These are phyloP conservation scores for Polysphondylium violaceum DNA, from an alignment of 78 protist genomes.

Conservation along the genomic window DNA sequence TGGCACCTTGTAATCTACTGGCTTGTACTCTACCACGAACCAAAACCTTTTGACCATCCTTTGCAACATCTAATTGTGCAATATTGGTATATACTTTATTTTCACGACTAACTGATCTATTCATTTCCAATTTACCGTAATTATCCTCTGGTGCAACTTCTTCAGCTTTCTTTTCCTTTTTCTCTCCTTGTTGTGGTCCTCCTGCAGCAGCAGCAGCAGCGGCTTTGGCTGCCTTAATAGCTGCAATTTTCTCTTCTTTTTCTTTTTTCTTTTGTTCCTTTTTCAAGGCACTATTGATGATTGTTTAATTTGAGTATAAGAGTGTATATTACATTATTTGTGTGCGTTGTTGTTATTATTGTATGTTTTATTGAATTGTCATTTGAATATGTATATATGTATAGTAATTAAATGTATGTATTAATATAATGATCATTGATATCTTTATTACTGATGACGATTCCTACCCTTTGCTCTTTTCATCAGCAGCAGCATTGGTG, in stretches of 20 bases:
- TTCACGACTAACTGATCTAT: neutral
- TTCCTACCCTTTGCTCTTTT: neutral
- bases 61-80: neutral
- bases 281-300: conserved; percentile 33
- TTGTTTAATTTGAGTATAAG: neutral
- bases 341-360: too few species aligned
- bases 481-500: neutral
- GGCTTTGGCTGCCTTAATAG: conserved; percentile 46
- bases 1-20: conserved; percentile 66
- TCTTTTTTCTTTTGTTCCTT: conserved; percentile 47
- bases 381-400: neutral
- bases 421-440: neutral
- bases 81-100: conserved; percentile 50
- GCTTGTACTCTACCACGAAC: conserved; percentile 52
- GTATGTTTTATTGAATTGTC: too few species aligned
- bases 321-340: too few species aligned
- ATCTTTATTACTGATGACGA: neutral
- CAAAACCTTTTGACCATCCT: conserved; percentile 43
- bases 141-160: conserved; percentile 23
- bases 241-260: conserved; percentile 69
- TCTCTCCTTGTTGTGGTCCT: conserved; percentile 12
- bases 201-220: neutral
- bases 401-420: neutral
- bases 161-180: conserved; percentile 17
- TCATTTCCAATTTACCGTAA: conserved; percentile 47